Percentiles rank a stretch among this genome's conserved stretches.
These are phyloP conservation scores for Tricholoma terreum DNA, from an alignment of 768 basidiomycete genomes.

Conservation along the genomic window DNA sequence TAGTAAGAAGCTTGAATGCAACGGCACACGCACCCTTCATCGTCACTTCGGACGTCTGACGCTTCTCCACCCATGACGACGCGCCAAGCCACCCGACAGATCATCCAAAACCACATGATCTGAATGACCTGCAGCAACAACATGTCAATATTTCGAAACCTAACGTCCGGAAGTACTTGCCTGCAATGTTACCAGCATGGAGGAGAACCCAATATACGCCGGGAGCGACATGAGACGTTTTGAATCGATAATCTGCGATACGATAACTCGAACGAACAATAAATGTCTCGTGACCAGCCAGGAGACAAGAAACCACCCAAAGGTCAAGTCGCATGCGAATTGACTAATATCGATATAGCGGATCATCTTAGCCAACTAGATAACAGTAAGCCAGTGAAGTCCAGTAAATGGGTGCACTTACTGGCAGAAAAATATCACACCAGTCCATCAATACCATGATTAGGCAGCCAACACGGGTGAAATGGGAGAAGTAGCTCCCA, in stretches of 20 bases:
- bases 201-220: slow-evolving; percentile 46
- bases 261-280: slow-evolving; percentile 71
- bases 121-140: slow-evolving; percentile 55
- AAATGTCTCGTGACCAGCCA: slow-evolving; percentile 92
- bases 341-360: slow-evolving; percentile 72
- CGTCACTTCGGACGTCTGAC: slow-evolving; percentile 84
- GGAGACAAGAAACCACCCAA: slow-evolving; percentile 79
- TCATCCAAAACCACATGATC: slow-evolving; percentile 83
- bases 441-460: slow-evolving; percentile 93
- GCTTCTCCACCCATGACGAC: slow-evolving; percentile 75
- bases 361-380: slow-evolving; percentile 89
- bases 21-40: slow-evolving; percentile 51
- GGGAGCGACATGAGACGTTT: slow-evolving; percentile 45
- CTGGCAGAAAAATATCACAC: slow-evolving; percentile 90
- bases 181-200: slow-evolving; percentile 59
- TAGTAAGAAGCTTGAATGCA: slow-evolving; percentile 1
- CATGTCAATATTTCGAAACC: slow-evolving; percentile 8
- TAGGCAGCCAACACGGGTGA: slow-evolving; percentile 85
- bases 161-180: slow-evolving; percentile 34
- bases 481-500: slow-evolving; percentile 76
- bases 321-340: slow-evolving; percentile 66
- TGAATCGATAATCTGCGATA: slow-evolving; percentile 52
- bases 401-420: slow-evolving; percentile 38
- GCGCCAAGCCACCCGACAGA: slow-evolving; percentile 76
- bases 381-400: slow-evolving; percentile 7